Percentiles rank a stretch among this genome's conserved stretches.
Conservation (phyloP, 2,329 filamentous ascomycete species). For the Sporothrix phasma region DNA sequence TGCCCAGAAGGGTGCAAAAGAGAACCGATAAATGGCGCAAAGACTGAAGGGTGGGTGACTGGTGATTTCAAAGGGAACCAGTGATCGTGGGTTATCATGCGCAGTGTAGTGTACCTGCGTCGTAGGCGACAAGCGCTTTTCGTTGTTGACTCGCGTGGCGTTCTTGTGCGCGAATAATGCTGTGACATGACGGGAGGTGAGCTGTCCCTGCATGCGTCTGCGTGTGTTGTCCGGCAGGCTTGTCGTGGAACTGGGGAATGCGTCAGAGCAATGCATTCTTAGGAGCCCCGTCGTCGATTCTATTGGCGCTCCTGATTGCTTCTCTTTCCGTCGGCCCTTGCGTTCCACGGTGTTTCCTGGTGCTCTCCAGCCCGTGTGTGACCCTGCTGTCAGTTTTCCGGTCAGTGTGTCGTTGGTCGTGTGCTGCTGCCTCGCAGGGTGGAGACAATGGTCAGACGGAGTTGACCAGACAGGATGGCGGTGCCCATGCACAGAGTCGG, state of each 20-base stretch:
- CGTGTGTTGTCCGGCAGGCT: not conserved
- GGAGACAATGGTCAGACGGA: not conserved
- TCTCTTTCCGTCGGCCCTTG: not conserved
- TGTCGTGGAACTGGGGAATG: not conserved
- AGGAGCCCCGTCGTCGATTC: not conserved
- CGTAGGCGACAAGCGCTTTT: not conserved
- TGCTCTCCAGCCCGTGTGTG: not conserved
- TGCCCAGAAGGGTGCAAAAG: not conserved
- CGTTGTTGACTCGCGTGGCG: not conserved
- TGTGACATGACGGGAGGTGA: not conserved
- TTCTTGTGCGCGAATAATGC: not conserved
- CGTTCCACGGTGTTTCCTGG: not conserved
- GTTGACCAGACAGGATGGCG: not conserved
- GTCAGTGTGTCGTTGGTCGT: not conserved
- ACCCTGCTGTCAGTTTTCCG: not conserved
- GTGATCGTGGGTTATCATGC: not conserved
- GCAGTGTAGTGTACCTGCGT: not conserved
- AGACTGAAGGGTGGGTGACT: not conserved
- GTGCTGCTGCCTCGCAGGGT: not conserved
- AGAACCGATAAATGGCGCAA: not conserved
- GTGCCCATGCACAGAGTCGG: not conserved
- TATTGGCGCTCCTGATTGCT: not conserved
- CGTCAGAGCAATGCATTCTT: not conserved
- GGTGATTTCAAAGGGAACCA: not conserved
- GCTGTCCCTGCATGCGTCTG: conserved; percentile 1